A percentile compares a stretch with the other conserved stretches of the same genome.
Evolutionary conservation across 768 basidiomycete genomes (phyloP).

Genomic region (Leccinum arenicola): DNA sequence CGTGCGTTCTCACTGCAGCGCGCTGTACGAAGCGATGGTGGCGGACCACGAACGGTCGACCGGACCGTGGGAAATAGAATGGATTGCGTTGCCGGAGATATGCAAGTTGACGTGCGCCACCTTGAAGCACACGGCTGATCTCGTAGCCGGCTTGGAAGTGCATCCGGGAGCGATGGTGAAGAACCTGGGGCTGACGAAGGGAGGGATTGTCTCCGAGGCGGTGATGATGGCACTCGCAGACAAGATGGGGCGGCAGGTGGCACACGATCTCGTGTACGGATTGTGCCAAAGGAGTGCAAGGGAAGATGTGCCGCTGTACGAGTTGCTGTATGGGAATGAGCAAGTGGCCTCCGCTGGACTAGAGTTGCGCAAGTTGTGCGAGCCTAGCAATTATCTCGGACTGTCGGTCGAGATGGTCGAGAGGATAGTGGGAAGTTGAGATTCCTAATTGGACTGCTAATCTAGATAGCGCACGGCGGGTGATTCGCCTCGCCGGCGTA

Average conservation of each 20-base stretch:
- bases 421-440: background rate
- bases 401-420: conserved; percentile 30
- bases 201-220: conserved; percentile 42
- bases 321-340: conserved; percentile 32
- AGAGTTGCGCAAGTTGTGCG: conserved; percentile 33
- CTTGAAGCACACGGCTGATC: conserved; percentile 34
- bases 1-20: conserved; percentile 38
- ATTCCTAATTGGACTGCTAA: conserved; percentile 6
- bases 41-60: conserved; percentile 48
- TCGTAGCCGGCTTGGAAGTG: conserved; percentile 41
- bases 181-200: conserved; percentile 39
- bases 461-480: conserved; percentile 5
- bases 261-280: conserved; percentile 44
- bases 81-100: conserved; percentile 46
- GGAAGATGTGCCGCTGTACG: conserved; percentile 31
- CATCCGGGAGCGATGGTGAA: conserved; percentile 38
- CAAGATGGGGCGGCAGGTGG: conserved; percentile 42
- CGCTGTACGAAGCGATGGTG: conserved; percentile 46
- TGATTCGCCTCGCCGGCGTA: conserved; percentile 5
- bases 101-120: conserved; percentile 41
- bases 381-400: conserved; percentile 40
- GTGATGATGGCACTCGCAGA: conserved; percentile 48
- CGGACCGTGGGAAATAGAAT: conserved; percentile 51
- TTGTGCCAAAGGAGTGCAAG: conserved; percentile 33
- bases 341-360: conserved; percentile 26